Base-by-base conservation (phyloP, 2,329 filamentous ascomycete genomes). In the Stenocarpella maydis region DNA sequence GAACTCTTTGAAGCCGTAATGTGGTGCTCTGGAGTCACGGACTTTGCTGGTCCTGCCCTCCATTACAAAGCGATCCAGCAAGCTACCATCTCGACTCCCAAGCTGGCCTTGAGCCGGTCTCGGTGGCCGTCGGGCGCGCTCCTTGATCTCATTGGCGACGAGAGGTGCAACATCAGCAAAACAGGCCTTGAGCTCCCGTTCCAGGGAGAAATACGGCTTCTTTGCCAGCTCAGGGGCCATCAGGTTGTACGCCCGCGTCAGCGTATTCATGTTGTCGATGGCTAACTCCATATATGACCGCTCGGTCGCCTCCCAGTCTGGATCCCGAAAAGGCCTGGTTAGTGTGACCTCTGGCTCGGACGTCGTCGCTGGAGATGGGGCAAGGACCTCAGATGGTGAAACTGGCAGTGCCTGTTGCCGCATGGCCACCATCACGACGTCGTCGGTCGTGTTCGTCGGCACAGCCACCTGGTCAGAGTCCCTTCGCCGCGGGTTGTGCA, bases 191-290 rank as follows among this genome's bases (percentile, higher is more conserved):
- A 98, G 85, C 80, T 99, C 96, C 60, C 95, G 89, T 53, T 94
- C 88, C 9, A 98, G 87, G 2, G 86, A 90, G 76, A 94, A 94
- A 79, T 98, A 98, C 0, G 95, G 93, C 79, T 97, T 97, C 81
- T 96, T 97, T 2, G 95, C 95, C 1, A 97, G 85, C 67, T 94
- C 91, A 0, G 96, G 96, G 0, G 96, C 95, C 90, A 97, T 95
- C 3, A 98, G 87, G 75, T 98, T 98, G 83, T 99, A 99, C 17
- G 92, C 92, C 31, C 96, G 88, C 9, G 94, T 91, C 60, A 97
- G 85, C 37, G 82, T 80, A 80, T 98, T 98, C 68, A 98, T 88
- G 68, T 93, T 89, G 55, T 87, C 86, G 73, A 99, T 87, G 6
- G 93, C 88, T 6, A 96, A 86, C 47, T 87, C 88, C 77, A 95